These are phyloP conservation scores for Chenopodium formosanum DNA, from an alignment of 148 eudicot genomes.

Conservation along the genomic window DNA sequence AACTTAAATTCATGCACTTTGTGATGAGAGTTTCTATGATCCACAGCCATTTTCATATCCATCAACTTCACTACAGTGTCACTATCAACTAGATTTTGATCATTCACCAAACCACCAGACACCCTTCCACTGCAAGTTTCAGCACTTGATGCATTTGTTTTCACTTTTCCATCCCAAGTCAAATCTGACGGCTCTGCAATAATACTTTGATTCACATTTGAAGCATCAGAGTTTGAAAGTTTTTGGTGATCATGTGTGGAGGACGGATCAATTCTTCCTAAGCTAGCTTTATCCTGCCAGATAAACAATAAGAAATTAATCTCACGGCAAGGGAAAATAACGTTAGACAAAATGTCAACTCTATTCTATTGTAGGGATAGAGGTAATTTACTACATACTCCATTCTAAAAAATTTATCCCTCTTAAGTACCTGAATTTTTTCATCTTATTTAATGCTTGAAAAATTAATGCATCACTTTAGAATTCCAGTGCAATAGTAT, in stretches of 20 bases:
- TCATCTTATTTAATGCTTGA: not conserved
- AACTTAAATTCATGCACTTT: conserved; percentile 23
- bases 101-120: conserved; percentile 14
- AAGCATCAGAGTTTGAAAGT: conserved; percentile 22
- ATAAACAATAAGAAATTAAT: conserved; percentile 12
- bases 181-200: conserved; percentile 30
- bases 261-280: conserved; percentile 11
- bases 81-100: conserved; percentile 11
- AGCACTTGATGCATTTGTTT: conserved; percentile 15
- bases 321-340: not conserved
- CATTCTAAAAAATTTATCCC: not conserved
- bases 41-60: conserved; percentile 18
- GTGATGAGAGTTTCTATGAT: conserved; percentile 25
- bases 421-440: not conserved
- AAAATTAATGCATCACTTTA: not conserved
- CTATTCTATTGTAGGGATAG: not conserved
- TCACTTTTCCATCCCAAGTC: conserved; percentile 18
- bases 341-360: not conserved
- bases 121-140: conserved; percentile 20
- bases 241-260: conserved; percentile 19
- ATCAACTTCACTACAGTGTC: conserved; percentile 23
- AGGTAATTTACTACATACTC: not conserved
- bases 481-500: not conserved
- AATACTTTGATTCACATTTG: conserved; percentile 26
- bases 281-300: conserved; percentile 32